A percentile compares a stretch with the other conserved stretches of the same genome.
Conservation (phyloP, 306 rosid genomes). For the Pachyrhizus erosus region DNA sequence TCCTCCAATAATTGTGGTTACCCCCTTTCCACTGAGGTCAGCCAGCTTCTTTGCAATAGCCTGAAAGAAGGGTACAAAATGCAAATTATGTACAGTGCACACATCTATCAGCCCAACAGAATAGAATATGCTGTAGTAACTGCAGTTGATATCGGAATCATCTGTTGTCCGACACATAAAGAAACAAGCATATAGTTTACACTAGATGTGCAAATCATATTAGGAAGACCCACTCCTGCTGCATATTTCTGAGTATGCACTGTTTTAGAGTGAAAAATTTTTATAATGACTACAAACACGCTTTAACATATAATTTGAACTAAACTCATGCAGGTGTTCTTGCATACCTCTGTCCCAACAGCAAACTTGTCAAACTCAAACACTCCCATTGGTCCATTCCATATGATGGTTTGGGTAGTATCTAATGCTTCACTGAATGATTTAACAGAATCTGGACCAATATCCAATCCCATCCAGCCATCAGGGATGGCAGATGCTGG, state of each 20-base stretch:
- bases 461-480: conserved; percentile 99
- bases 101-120: not conserved
- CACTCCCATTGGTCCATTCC: conserved; percentile 99
- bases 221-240: not conserved
- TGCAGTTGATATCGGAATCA: conserved; percentile 21
- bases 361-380: conserved; percentile 98
- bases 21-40: conserved; percentile 93
- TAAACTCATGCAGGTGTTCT: not conserved
- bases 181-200: conserved; percentile 18
- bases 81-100: not conserved
- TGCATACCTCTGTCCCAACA: conserved; percentile 88
- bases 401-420: conserved; percentile 89
- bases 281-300: conserved; percentile 11
- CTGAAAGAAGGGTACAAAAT: conserved; percentile 54
- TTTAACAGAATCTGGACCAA: conserved; percentile 95
- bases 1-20: conserved; percentile 98
- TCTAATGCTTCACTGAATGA: conserved; percentile 85
- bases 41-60: conserved; percentile 93
- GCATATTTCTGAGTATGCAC: not conserved
- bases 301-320: conserved; percentile 2
- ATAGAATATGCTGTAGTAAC: not conserved
- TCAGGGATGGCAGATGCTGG: conserved; percentile 95
- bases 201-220: conserved; percentile 7
- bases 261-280: conserved; percentile 25
- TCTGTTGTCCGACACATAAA: not conserved